Evolutionary conservation across 116 monocot species (phyloP).

Genomic region (Posidonia oceanica): DNA sequence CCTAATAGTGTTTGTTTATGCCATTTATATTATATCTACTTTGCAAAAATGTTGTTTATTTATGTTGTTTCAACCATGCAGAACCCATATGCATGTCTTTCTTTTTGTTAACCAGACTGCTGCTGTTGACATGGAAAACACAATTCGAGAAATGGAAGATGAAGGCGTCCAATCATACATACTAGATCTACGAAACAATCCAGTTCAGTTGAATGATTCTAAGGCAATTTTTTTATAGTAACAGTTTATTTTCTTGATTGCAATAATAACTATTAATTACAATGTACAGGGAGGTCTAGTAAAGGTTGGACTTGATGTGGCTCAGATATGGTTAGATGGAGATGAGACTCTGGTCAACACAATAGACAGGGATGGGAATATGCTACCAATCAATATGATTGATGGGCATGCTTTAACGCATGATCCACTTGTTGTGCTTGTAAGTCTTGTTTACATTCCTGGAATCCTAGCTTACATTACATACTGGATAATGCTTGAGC

Average conservation of each 20-base stretch:
- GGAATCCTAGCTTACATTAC: no score
- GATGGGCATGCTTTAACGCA: conserved; percentile 85
- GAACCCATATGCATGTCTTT: background rate
- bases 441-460: conserved; percentile 23
- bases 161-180: conserved; percentile 94
- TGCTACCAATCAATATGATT: conserved; percentile 68
- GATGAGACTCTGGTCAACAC: conserved; percentile 91
- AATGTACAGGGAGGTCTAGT: conserved; percentile 73
- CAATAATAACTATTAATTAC: background rate
- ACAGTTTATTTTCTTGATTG: background rate
- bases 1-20: no score
- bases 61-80: no score
- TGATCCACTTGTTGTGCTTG: conserved; percentile 93
- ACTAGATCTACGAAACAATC: conserved; percentile 88
- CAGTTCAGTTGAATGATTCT: conserved; percentile 30
- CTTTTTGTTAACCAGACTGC: conserved; percentile 41
- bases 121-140: conserved; percentile 81
- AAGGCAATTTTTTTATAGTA: no score
- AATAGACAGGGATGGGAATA: conserved; percentile 80
- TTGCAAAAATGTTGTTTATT: no score
- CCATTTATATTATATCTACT: no score
- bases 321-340: conserved; percentile 96
- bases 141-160: conserved; percentile 61
- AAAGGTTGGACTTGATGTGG: conserved; percentile 87
- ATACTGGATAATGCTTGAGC: no score